A percentile compares a stretch with the other conserved stretches of the same genome.
phyloP scores from a whole-genome alignment of 1,284 basidiomycete genomes.

The Apiotrichum montevideense region DNA sequence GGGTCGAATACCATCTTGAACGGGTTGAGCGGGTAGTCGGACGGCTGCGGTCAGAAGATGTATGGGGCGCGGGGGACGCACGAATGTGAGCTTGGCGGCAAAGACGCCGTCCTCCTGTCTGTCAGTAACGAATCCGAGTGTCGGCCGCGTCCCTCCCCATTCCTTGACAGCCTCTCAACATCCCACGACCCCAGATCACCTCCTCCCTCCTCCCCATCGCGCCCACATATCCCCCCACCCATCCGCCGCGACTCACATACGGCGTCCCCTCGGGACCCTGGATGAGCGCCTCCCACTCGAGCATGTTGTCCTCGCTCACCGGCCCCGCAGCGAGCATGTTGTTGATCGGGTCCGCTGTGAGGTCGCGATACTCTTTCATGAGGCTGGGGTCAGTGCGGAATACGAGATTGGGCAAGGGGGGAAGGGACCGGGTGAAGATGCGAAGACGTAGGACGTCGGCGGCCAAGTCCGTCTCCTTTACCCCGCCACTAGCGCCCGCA shows the following conservation, averaged over 20 bases:
- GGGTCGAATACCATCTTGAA: slow-evolving; percentile 99
- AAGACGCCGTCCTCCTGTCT: slow-evolving; percentile 91
- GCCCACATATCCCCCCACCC: neutral
- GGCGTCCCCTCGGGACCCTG: slow-evolving; percentile 95
- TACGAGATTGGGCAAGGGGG: too few relatives aligned
- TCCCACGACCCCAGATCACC: too few relatives aligned
- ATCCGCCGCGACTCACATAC: slow-evolving; percentile 58
- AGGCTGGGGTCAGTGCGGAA: slow-evolving; percentile 50
- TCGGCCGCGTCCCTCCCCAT: neutral
- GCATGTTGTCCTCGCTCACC: slow-evolving; percentile 90
- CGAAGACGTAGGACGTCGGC: too few relatives aligned
- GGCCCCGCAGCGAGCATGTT: slow-evolving; percentile 85
- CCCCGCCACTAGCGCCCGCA: neutral
- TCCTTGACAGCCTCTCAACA: neutral
- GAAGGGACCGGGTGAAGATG: neutral
- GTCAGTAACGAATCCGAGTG: neutral
- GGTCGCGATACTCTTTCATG: slow-evolving; percentile 90
- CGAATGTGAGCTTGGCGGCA: slow-evolving; percentile 83
- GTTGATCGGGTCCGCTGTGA: slow-evolving; percentile 56
- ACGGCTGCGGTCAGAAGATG: slow-evolving; percentile 54
- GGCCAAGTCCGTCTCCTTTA: too few relatives aligned
- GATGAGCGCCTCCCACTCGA: slow-evolving; percentile 97
- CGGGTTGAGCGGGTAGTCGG: slow-evolving; percentile 88
- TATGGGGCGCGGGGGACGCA: slow-evolving; percentile 49
- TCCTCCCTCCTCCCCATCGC: too few relatives aligned